Percentiles rank a stretch among this genome's conserved stretches.
phyloP scores from a whole-genome alignment of 148 eudicot species.

The Rhododendron ovatum region DNA sequence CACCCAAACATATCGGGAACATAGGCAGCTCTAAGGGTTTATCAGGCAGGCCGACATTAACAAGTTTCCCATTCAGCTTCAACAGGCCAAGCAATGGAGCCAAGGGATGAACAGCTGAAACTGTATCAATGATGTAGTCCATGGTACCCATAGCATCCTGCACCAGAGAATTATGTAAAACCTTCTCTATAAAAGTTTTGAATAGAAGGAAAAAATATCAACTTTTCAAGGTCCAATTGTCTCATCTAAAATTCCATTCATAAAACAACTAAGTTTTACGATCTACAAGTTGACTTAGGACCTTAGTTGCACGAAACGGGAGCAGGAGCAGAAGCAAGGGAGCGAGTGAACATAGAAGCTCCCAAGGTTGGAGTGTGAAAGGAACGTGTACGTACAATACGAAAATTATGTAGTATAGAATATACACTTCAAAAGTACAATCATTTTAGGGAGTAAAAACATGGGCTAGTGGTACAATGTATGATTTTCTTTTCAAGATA shows the following conservation, averaged over 20 bases:
- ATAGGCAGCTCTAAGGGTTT: slow-evolving; percentile 57
- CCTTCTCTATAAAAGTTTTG: background rate
- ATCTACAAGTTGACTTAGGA: background rate
- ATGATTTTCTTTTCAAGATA: too few species aligned
- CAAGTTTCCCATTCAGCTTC: slow-evolving; percentile 57
- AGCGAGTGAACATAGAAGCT: too few species aligned
- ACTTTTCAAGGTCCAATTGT: background rate
- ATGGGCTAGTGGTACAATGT: too few species aligned
- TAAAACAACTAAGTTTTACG: background rate
- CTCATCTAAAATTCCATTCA: background rate
- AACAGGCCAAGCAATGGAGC: slow-evolving; percentile 52
- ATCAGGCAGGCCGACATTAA: slow-evolving; percentile 49
- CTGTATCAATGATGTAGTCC: slow-evolving; percentile 70
- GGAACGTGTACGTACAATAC: too few species aligned
- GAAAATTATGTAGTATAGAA: too few species aligned
- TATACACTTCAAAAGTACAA: too few species aligned
- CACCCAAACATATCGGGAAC: slow-evolving; percentile 46
- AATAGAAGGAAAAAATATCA: background rate
- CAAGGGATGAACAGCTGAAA: slow-evolving; percentile 56
- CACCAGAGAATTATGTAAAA: background rate
- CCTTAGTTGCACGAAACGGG: too few species aligned
- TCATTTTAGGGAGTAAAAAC: too few species aligned
- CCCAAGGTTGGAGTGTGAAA: too few species aligned
- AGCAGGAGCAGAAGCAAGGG: too few species aligned
- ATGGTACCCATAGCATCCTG: slow-evolving; percentile 60